Percentiles rank a stretch among this genome's conserved stretches.
Evolutionary conservation across 805 yeast genomes (phyloP).

Genomic region (baker's yeast (Saccharomyces cerevisiae)): DNA sequence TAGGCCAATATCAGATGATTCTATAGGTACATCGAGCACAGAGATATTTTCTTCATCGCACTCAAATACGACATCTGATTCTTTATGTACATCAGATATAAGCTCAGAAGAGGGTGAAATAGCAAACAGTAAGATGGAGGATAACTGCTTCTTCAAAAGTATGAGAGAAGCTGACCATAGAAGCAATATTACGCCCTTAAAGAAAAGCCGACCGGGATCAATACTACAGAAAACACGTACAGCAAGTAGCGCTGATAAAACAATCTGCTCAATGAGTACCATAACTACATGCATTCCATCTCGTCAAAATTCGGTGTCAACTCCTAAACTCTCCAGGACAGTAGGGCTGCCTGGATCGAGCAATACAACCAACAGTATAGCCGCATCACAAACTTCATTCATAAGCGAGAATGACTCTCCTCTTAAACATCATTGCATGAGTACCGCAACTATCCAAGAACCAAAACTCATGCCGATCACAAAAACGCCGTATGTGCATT

Average conservation of each 20-base stretch:
- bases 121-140: neutral
- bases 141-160: neutral
- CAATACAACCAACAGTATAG: neutral
- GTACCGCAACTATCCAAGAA: neutral
- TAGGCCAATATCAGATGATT: constrained; percentile 26
- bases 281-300: neutral
- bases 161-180: neutral
- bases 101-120: neutral
- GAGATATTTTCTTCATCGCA: constrained; percentile 22
- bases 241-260: neutral
- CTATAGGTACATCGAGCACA: constrained; percentile 20
- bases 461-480: neutral
- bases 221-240: neutral
- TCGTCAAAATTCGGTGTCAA: neutral
- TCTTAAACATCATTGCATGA: neutral
- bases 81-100: constrained; percentile 4
- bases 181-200: constrained; percentile 1
- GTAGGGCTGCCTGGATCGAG: neutral
- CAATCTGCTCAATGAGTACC: neutral
- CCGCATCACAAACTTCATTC: neutral
- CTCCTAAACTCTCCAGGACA: neutral
- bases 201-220: neutral
- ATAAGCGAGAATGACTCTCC: neutral
- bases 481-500: constrained; percentile 8
- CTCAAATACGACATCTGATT: constrained; percentile 14